Evolutionary conservation across 495 filamentous ascomycete species (phyloP), one percentile per base, ranked within the genome.

Genomic region (Bryoglossum gracile): DNA sequence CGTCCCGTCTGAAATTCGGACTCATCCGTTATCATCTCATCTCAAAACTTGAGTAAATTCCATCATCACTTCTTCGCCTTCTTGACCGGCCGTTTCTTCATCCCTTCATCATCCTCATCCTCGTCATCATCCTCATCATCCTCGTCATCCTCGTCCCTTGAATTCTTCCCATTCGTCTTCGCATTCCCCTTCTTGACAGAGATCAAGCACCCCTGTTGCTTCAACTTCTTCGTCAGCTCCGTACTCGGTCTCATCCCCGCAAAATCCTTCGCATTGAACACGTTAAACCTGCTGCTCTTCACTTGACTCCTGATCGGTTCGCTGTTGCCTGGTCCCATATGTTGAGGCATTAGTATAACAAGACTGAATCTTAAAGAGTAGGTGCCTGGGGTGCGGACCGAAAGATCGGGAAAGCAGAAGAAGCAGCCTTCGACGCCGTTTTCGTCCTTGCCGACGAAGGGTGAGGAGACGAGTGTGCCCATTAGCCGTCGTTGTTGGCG

Each of bases 211-310:
- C 84, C 84, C 66, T 89, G 84, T 55, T 78, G 69, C 62, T 86
- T 85, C 44, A 89, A 65, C 23, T 74, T 68, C 62, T 83, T 83
- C 21, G 84, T 85, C 25, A 89, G 60, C 18, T 71, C 65, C 19
- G 81, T 85, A 60, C 80, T 84, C 0, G 82, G 80, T 45, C 80
- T 71, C 92, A 97, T 95, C 6, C 92, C 91, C 0, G 88, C 87
- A 54, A 97, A 97, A 63, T 96, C 91, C 62, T 96, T 96, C n/a
- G 91, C 89, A 16, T 87, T 88, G 63, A 83, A 95, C 17, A 96
- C 92, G 18, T 82, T 81, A 61, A 97, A 96, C 8, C 80, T 69
- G 34, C 87, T 81, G 51, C 84, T 90, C 76, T 86, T 81, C 13
- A 75, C 75, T 24, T 78, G 72, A 0, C 82, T 80, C 4, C 84